Evolutionary conservation across 116 monocot genomes (phyloP).

Genomic region (Papilionanthe hybrid): DNA sequence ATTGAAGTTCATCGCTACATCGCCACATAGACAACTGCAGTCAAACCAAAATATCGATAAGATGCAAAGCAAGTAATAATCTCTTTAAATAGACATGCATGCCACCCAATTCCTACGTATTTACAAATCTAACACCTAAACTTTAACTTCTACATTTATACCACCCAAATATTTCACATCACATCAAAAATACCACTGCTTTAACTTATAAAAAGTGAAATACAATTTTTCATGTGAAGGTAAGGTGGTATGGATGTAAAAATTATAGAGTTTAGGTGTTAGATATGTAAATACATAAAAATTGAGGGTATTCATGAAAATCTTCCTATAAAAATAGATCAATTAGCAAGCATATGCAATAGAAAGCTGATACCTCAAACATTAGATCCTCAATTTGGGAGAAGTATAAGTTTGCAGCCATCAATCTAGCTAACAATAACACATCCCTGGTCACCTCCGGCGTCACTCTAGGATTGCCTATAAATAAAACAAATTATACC

Average conservation of each 20-base stretch:
- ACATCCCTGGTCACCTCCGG: constrained; percentile 99
- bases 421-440: constrained; percentile 95
- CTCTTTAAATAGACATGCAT: no score
- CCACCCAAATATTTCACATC: no score
- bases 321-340: background rate
- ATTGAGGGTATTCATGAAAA: background rate
- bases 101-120: no score
- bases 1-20: constrained; percentile 82
- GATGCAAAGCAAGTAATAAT: background rate
- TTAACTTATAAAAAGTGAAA: no score
- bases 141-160: no score
- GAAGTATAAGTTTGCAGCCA: constrained; percentile 93
- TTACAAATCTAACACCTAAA: no score
- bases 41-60: constrained; percentile 1
- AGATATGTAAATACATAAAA: no score
- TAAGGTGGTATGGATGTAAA: no score
- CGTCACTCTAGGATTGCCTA: constrained; percentile 98
- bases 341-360: background rate
- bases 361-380: constrained; percentile 77
- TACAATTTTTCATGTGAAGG: no score
- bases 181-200: no score
- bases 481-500: background rate
- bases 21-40: constrained; percentile 97
- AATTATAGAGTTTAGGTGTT: no score
- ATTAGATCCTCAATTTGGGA: constrained; percentile 96